A percentile compares a stretch with the other conserved stretches of the same genome.
Evolutionary conservation across 345 rosid genomes (phyloP).

Genomic region (rapeseed (Brassica napus)): Da-Ae NC_063444.1:1873001-1873500

Average conservation of each 20-base stretch:
- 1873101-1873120: conserved; percentile 68
- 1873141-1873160: conserved; percentile 74
- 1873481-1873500: conserved; percentile 67
- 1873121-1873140: conserved; percentile 87
- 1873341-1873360: conserved; percentile 59
- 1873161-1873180: conserved; percentile 68
- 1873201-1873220: conserved; percentile 58
- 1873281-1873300: conserved; percentile 65
- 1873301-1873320: conserved; percentile 77
- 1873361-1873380: conserved; percentile 77
- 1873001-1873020: conserved; percentile 54
- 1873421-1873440: conserved; percentile 63
- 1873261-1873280: conserved; percentile 65
- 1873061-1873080: conserved; percentile 1
- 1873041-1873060: conserved; percentile 25
- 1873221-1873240: conserved; percentile 68
- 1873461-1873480: conserved; percentile 69
- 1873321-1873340: conserved; percentile 58
- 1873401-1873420: conserved; percentile 57
- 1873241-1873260: conserved; percentile 78
- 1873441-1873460: conserved; percentile 58
- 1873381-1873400: conserved; percentile 76
- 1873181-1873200: conserved; percentile 58
- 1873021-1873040: conserved; percentile 55
- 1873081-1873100: conserved; percentile 60